Base-by-base conservation (phyloP, 2,329 filamentous ascomycete genomes). In the Fusarium sp. region DNA sequence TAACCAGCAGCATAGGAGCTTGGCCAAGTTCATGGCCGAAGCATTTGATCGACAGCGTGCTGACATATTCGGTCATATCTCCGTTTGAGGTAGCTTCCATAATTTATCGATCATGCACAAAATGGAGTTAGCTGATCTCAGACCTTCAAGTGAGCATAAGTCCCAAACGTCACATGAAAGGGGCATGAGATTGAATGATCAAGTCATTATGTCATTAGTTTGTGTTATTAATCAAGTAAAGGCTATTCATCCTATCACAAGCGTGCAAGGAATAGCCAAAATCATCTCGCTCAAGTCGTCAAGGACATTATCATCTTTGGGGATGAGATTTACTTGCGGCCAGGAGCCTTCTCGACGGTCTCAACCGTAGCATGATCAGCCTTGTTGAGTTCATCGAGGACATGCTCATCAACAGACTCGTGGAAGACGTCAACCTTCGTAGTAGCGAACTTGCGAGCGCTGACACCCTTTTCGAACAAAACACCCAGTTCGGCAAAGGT, bases 401-500 rank as follows among this genome's bases (percentile, higher is more conserved):
- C 78, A 15, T 80, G 79, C n/a, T 79, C 80, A 42, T 84, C 81
- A 12, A 88, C 78, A 8, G 78, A 76, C 72, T 85, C 84, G 42
- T 82, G 80, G 62, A 88, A 88, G 9, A 87, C 86, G 51, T 89
- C 82, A 11, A 88, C 85, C 63, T 85, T 72, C 1, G 86, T 87
- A n/a, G 76, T 76, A 10, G 88, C 86, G 76, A 96, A 97, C 74
- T 93, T 91, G 72, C 93, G 84, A 5, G 92, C 92, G 69, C 86
- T 85, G 26, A 96, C 80, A 2, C 86, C 82, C 65, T 87, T 85
- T 81, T 97, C 92, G 73, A 97, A 97, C 52, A 97, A 82, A 45
- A 97, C 74, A 77, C 97, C 93, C 55, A 97, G 81, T 79, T 97
- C 94, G 9, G 93, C 94, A 75, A 95, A 97, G 0, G 92, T 91